Conservation (phyloP, 2,329 filamentous ascomycete species). For the Fusarium albosuccineum region DNA sequence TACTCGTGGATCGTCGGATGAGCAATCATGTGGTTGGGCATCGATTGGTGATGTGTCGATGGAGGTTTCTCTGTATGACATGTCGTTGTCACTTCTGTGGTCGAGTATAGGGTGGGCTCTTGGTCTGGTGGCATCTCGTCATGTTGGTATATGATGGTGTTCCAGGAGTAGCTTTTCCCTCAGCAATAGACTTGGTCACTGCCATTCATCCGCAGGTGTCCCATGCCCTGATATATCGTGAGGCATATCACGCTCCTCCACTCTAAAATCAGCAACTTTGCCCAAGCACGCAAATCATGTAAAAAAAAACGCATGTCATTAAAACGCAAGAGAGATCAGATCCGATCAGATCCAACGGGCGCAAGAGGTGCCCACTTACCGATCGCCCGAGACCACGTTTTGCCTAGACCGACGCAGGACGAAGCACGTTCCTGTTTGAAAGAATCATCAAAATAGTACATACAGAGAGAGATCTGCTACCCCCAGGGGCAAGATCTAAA, state of each 20-base stretch:
- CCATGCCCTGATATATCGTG: not conserved
- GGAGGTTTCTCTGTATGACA: not conserved
- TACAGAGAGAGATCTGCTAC: not conserved
- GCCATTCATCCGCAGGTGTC: not conserved
- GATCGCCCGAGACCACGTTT: constrained; percentile 36
- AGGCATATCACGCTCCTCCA: not conserved
- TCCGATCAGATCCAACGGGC: constrained; percentile 37
- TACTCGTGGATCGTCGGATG: not conserved
- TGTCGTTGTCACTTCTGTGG: not conserved
- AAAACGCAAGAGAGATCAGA: constrained; percentile 25
- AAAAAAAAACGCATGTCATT: constrained; percentile 14
- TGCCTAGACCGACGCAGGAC: constrained; percentile 4
- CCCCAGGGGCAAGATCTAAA: constrained; percentile 12
- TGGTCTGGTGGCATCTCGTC: not conserved
- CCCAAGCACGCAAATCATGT: constrained; percentile 21
- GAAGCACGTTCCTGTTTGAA: constrained; percentile 6
- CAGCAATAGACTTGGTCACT: not conserved
- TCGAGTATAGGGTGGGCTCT: constrained; percentile 8
- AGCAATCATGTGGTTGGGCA: not conserved
- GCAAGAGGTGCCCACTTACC: constrained; percentile 38
- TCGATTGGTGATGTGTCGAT: not conserved
- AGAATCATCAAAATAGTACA: constrained; percentile 16
- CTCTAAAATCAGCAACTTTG: constrained; percentile 12
- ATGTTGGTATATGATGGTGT: not conserved
- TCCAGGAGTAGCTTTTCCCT: constrained; percentile 3